These are phyloP conservation scores for Fonsecaea multimorphosa DNA, from an alignment of 2,329 filamentous ascomycete species.

Conservation along the genomic window DNA sequence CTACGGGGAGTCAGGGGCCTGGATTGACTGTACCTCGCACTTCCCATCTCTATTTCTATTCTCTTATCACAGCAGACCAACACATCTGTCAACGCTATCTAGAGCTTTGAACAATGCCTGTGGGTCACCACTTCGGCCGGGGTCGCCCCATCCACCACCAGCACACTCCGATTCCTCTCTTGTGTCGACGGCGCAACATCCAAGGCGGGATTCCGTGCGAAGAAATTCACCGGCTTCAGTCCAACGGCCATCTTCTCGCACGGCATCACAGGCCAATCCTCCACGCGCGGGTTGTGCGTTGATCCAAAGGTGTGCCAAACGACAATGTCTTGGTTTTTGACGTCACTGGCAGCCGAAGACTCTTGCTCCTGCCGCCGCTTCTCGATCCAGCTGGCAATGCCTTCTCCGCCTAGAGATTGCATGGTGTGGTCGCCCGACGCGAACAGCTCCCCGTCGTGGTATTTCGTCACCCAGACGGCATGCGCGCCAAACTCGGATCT, in stretches of 20 bases:
- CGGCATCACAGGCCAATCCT: constrained; percentile 54
- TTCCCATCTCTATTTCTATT: background rate
- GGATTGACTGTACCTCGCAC: too few species aligned
- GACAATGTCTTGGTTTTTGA: constrained; percentile 51
- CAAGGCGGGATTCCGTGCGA: constrained; percentile 39
- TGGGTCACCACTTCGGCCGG: constrained; percentile 3
- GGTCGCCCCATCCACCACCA: constrained; percentile 27
- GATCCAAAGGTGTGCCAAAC: constrained; percentile 54
- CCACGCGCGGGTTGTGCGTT: constrained; percentile 53
- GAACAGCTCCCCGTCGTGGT: constrained; percentile 59
- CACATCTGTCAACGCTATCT: too few species aligned
- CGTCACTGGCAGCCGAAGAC: constrained; percentile 38
- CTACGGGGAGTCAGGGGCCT: too few species aligned
- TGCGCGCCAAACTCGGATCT: constrained; percentile 63
- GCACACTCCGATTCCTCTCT: constrained; percentile 33
- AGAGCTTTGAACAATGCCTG: constrained; percentile 22
- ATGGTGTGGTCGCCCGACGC: constrained; percentile 63
- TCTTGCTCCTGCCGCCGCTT: constrained; percentile 47
- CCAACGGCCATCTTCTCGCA: constrained; percentile 40
- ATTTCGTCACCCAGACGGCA: constrained; percentile 61
- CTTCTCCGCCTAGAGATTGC: constrained; percentile 57
- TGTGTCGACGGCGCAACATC: constrained; percentile 39
- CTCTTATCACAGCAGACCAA: background rate
- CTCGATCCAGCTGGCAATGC: constrained; percentile 54
- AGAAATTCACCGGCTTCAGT: constrained; percentile 44